These are phyloP conservation scores for Curvularia spicifera DNA, from an alignment of 2,329 filamentous ascomycete genomes.

Conservation along the genomic window DNA sequence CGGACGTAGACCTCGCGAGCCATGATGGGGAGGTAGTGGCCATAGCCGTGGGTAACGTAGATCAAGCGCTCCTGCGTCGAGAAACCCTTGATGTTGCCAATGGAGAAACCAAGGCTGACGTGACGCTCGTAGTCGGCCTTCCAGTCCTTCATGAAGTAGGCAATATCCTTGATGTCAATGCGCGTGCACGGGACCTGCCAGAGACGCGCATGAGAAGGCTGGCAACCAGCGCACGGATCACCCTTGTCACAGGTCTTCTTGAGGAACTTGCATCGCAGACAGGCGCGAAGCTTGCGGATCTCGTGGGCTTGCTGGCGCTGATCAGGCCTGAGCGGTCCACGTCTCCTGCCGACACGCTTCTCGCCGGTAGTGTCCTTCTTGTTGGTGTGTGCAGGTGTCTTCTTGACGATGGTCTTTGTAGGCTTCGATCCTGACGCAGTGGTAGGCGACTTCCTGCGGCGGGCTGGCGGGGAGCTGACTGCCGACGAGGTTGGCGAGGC, in stretches of 20 bases:
- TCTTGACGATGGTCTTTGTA: constrained; percentile 81
- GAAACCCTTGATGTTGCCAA: constrained; percentile 92
- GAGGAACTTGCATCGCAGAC: constrained; percentile 94
- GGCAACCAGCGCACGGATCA: constrained; percentile 92
- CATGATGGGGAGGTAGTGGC: constrained; percentile 88
- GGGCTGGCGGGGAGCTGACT: constrained; percentile 64
- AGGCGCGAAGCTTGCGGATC: constrained; percentile 92
- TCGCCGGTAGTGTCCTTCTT: constrained; percentile 80
- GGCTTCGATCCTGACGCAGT: constrained; percentile 73
- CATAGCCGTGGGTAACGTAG: constrained; percentile 96
- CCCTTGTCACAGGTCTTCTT: constrained; percentile 99
- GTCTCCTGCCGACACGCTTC: constrained; percentile 91
- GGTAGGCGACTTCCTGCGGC: constrained; percentile 76
- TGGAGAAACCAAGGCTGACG: constrained; percentile 82
- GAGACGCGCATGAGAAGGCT: constrained; percentile 90
- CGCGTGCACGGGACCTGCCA: constrained; percentile 98
- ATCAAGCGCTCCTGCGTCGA: constrained; percentile 68
- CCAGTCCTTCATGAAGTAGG: constrained; percentile 99
- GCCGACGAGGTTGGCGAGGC: constrained; percentile 64
- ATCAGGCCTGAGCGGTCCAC: constrained; percentile 87
- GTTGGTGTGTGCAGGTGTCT: constrained; percentile 68
- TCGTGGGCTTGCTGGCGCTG: constrained; percentile 96
- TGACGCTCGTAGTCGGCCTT: constrained; percentile 96
- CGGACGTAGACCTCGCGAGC: constrained; percentile 92
- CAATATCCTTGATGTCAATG: constrained; percentile 98